Conservation (phyloP, 116 monocot genomes). For the Phalaenopsis hybrid region DNA sequence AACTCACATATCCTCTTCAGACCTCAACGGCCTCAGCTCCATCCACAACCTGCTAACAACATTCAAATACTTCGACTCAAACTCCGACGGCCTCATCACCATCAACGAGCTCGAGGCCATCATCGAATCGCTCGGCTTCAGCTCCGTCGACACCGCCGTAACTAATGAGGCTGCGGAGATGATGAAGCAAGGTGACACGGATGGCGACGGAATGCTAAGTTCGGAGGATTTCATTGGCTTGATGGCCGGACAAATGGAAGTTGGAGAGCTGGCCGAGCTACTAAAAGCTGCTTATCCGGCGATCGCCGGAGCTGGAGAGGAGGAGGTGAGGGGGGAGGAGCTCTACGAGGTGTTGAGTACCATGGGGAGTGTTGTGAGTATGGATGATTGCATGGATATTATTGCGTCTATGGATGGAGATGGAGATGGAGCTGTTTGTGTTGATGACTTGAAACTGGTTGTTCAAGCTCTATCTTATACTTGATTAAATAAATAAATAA, state of each 20-base stretch:
- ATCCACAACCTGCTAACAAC: constrained; percentile 35
- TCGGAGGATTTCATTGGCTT: constrained; percentile 33
- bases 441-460: constrained; percentile 20
- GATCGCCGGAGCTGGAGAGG: constrained; percentile 22
- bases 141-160: constrained; percentile 7
- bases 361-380: constrained; percentile 6
- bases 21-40: constrained; percentile 30
- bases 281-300: constrained; percentile 20
- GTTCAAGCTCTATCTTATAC: constrained; percentile 21
- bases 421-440: constrained; percentile 16
- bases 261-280: constrained; percentile 18
- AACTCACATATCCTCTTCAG: not conserved
- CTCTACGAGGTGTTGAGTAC: constrained; percentile 22
- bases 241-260: constrained; percentile 19
- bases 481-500: not conserved
- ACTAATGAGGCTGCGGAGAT: constrained; percentile 11
- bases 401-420: constrained; percentile 29
- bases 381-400: constrained; percentile 41
- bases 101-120: constrained; percentile 33
- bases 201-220: constrained; percentile 25
- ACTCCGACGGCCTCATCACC: constrained; percentile 44
- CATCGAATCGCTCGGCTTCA: constrained; percentile 40
- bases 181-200: constrained; percentile 19
- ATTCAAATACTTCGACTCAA: constrained; percentile 47
- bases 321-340: constrained; percentile 23